These are phyloP conservation scores for Populus tomentosa DNA, from an alignment of 441 rosid genomes.

Conservation along the genomic window DNA sequence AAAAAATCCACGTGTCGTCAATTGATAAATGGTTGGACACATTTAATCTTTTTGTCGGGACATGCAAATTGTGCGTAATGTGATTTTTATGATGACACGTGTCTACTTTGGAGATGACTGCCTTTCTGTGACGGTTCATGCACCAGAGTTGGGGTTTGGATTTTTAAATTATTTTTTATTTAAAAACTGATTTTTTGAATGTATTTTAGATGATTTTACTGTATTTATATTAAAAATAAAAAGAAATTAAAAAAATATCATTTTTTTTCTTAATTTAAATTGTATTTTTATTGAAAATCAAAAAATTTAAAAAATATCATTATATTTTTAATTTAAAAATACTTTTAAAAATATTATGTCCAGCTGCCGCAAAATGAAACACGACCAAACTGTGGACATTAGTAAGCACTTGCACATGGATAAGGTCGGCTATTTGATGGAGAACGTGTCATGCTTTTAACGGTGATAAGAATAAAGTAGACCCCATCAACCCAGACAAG, in stretches of 20 bases:
- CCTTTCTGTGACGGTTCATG: conserved; percentile 38
- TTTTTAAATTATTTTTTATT: too few relatives aligned
- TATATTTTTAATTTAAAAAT: too few relatives aligned
- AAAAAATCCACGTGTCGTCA: conserved; percentile 16
- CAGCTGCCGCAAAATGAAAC: too few relatives aligned
- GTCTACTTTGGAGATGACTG: conserved; percentile 14
- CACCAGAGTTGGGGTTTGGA: conserved; percentile 20
- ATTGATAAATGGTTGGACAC: conserved; percentile 19
- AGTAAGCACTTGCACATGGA: conserved; percentile 11
- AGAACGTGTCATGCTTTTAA: conserved; percentile 33
- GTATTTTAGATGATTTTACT: too few relatives aligned
- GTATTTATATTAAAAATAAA: too few relatives aligned
- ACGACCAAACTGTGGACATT: background rate
- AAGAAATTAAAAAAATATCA: too few relatives aligned
- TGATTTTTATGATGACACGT: conserved; percentile 24
- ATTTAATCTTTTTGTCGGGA: background rate
- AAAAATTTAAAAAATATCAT: too few relatives aligned
- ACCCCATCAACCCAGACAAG: conserved; percentile 33
- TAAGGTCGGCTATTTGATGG: conserved; percentile 35
- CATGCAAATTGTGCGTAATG: background rate
- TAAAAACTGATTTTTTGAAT: background rate
- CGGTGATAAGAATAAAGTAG: conserved; percentile 28
- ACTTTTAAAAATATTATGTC: too few relatives aligned
- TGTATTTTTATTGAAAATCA: too few relatives aligned
- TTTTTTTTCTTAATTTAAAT: too few relatives aligned